Conservation (phyloP, 306 rosid genomes). For the Quercus berberidifolia region DNA sequence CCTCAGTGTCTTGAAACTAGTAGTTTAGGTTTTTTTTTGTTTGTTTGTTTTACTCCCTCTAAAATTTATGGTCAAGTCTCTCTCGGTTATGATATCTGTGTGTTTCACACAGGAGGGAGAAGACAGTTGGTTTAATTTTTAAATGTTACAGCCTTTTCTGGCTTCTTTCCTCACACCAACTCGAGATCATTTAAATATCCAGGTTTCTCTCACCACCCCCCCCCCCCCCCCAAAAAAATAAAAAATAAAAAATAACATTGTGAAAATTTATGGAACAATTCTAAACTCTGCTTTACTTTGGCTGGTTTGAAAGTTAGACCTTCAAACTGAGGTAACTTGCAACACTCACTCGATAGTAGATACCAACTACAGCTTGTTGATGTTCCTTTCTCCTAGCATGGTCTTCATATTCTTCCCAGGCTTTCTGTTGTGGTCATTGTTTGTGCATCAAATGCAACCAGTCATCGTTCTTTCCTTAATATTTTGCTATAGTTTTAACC, state of each 20-base stretch:
- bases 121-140: not conserved
- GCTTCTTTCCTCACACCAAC: not conserved
- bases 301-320: not conserved
- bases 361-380: not conserved
- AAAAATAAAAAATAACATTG: not conserved
- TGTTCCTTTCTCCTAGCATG: not conserved
- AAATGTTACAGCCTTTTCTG: not conserved
- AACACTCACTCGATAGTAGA: not conserved
- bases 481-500: not conserved
- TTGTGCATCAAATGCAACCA: not conserved
- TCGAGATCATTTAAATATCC: not conserved
- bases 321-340: not conserved
- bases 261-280: not conserved
- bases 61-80: no score
- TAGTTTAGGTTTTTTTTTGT: not conserved
- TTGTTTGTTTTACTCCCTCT: no score
- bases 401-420: not conserved
- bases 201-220: not conserved
- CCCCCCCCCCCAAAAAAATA: not conserved
- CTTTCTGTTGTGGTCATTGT: not conserved
- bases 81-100: no score
- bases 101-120: no score
- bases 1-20: not conserved
- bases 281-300: not conserved
- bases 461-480: not conserved